These are phyloP conservation scores for Skeletonema grethae DNA, from an alignment of 108 stramenopile genomes.

Conservation along the genomic window DNA sequence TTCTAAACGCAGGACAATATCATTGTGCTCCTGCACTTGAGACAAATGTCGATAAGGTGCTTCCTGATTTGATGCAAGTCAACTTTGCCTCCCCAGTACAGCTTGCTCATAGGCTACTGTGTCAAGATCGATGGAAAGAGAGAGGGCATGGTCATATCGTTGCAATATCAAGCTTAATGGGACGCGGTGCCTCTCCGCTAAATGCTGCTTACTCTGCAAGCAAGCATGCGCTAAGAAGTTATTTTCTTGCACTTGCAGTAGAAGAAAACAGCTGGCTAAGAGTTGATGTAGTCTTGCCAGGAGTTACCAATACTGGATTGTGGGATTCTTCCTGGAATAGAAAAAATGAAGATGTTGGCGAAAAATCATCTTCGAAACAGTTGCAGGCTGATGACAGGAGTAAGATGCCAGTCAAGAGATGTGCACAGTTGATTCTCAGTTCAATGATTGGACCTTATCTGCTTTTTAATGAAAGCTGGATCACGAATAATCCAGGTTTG, in stretches of 20 bases:
- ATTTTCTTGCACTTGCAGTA: slow-evolving; percentile 56
- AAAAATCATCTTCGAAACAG: not conserved
- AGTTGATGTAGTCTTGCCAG: slow-evolving; percentile 65
- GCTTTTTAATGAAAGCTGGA: slow-evolving; percentile 51
- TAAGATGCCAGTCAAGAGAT: slow-evolving; percentile 67
- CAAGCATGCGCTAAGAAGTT: slow-evolving; percentile 73
- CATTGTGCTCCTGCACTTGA: slow-evolving; percentile 16
- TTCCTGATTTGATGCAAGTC: slow-evolving; percentile 23
- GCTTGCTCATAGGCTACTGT: slow-evolving; percentile 12
- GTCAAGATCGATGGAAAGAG: slow-evolving; percentile 21
- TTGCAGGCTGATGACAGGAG: slow-evolving; percentile 19
- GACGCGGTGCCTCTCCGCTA: slow-evolving; percentile 58
- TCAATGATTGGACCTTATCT: slow-evolving; percentile 38
- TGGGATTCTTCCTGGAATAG: slow-evolving; percentile 18
- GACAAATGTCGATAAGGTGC: slow-evolving; percentile 2
- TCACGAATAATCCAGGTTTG: slow-evolving; percentile 66
- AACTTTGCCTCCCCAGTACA: slow-evolving; percentile 25
- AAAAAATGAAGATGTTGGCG: not conserved
- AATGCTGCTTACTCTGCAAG: slow-evolving; percentile 69
- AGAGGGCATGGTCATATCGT: slow-evolving; percentile 48
- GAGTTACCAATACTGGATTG: slow-evolving; percentile 60
- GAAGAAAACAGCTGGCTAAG: slow-evolving; percentile 57
- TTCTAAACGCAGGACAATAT: slow-evolving; percentile 35
- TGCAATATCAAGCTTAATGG: slow-evolving; percentile 60
- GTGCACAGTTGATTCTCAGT: slow-evolving; percentile 49